A percentile compares a stretch with the other conserved stretches of the same genome.
These are phyloP conservation scores for Pythium coloratum DNA, from an alignment of 352 stramenopile species.

Conservation along the genomic window DNA sequence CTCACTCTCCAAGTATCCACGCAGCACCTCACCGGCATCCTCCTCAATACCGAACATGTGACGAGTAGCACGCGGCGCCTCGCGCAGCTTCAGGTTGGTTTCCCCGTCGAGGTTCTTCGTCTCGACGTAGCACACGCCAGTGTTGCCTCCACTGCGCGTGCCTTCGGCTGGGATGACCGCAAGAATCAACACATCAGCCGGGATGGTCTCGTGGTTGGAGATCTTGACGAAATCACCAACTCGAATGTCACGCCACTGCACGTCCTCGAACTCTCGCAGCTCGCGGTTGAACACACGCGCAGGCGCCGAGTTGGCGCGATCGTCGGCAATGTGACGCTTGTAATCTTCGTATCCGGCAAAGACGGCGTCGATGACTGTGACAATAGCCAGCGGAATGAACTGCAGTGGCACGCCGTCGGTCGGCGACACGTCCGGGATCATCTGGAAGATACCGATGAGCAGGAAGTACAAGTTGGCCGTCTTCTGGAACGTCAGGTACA, in stretches of 20 bases:
- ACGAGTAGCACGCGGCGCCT: slow-evolving; percentile 55
- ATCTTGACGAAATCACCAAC: slow-evolving; percentile 85
- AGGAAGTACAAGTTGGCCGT: slow-evolving; percentile 89
- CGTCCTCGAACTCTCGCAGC: slow-evolving; percentile 80
- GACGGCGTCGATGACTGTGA: slow-evolving; percentile 81
- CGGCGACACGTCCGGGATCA: slow-evolving; percentile 80
- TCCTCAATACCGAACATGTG: slow-evolving; percentile 72
- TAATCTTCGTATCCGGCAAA: slow-evolving; percentile 87
- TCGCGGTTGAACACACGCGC: slow-evolving; percentile 74
- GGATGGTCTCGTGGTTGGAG: slow-evolving; percentile 80
- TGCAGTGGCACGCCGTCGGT: slow-evolving; percentile 81
- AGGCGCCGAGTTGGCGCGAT: slow-evolving; percentile 69
- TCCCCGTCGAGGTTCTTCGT: slow-evolving; percentile 89
- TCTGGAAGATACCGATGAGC: slow-evolving; percentile 87
- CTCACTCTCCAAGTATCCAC: slow-evolving; percentile 80
- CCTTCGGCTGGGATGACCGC: slow-evolving; percentile 68
- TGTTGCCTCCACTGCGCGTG: slow-evolving; percentile 55
- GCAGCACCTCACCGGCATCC: slow-evolving; percentile 58
- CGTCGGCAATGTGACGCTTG: slow-evolving; percentile 77
- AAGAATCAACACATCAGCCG: slow-evolving; percentile 80
- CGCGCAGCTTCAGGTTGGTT: slow-evolving; percentile 85
- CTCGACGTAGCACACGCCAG: slow-evolving; percentile 86
- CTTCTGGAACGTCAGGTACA: slow-evolving; percentile 88
- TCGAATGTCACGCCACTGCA: slow-evolving; percentile 79
- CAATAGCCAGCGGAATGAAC: slow-evolving; percentile 79